phyloP scores from a whole-genome alignment of 2,329 filamentous ascomycete species.

The Raffaelea arxii region DNA sequence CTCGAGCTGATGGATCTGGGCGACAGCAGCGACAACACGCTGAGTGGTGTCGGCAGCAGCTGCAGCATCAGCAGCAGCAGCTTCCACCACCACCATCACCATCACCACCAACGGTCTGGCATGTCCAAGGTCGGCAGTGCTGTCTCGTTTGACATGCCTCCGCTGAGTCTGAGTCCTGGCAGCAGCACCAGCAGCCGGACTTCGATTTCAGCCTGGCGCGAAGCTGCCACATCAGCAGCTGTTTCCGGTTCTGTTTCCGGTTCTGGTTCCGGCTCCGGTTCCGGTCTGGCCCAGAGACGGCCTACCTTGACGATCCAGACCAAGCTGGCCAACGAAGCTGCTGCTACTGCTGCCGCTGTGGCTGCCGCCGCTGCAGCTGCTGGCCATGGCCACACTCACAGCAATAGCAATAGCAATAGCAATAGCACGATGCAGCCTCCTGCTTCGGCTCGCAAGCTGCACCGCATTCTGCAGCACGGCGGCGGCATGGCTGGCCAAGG shows the following conservation, averaged over 20 bases:
- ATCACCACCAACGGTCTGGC: too few species aligned
- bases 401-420: too few species aligned
- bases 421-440: too few species aligned
- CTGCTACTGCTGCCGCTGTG: too few species aligned
- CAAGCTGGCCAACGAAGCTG: background rate
- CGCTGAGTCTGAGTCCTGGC: slow-evolving; percentile 31
- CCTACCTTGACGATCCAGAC: slow-evolving; percentile 11
- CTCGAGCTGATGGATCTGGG: slow-evolving; percentile 16
- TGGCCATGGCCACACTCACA: too few species aligned
- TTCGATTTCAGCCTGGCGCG: slow-evolving; percentile 29
- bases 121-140: background rate
- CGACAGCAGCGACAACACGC: background rate
- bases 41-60: slow-evolving; percentile 4
- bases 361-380: too few species aligned
- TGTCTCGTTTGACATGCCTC: slow-evolving; percentile 30
- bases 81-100: slow-evolving; percentile 3
- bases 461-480: slow-evolving; percentile 19
- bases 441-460: slow-evolving; percentile 10
- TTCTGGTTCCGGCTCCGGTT: too few species aligned
- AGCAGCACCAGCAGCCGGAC: slow-evolving; percentile 25
- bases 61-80: slow-evolving; percentile 1
- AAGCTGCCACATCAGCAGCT: slow-evolving; percentile 36
- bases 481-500: too few species aligned
- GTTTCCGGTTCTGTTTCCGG: too few species aligned
- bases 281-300: slow-evolving; percentile 19